A percentile compares a stretch with the other conserved stretches of the same genome.
These are phyloP conservation scores for Apostasia shenzhenica DNA, from an alignment of 106 monocot species.

Conservation along the genomic window DNA sequence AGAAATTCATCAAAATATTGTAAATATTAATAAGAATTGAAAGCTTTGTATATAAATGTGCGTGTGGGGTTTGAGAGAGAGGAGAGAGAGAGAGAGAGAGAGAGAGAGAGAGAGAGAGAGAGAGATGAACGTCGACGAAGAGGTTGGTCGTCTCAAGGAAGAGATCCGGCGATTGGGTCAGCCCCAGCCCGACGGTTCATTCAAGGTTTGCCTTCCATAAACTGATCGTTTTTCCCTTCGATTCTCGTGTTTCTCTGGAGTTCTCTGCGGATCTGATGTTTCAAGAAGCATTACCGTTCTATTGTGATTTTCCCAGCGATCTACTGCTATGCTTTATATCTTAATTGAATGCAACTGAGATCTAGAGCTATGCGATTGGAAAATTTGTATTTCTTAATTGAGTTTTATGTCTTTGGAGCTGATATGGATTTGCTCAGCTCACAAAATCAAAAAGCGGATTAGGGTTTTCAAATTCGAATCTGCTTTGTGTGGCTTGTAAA, in stretches of 20 bases:
- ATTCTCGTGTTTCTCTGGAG: neutral
- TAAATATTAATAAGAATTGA: too few relatives aligned
- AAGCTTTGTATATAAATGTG: too few relatives aligned
- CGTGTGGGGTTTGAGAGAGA: neutral
- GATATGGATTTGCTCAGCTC: neutral
- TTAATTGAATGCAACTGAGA: neutral
- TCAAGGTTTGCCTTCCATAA: constrained; percentile 26
- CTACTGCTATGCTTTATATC: neutral
- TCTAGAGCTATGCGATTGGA: neutral
- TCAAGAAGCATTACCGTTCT: neutral
- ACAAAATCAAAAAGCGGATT: too few relatives aligned
- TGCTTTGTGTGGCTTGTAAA: too few relatives aligned
- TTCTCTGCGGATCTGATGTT: neutral
- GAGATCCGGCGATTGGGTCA: constrained; percentile 59
- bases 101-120: constrained; percentile 5
- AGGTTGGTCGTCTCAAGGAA: constrained; percentile 53
- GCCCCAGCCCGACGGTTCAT: constrained; percentile 45
- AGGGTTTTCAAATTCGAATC: too few relatives aligned
- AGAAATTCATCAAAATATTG: too few relatives aligned
- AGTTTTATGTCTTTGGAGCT: neutral
- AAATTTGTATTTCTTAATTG: neutral
- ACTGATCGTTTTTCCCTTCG: neutral
- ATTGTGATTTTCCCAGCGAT: neutral
- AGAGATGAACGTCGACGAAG: constrained; percentile 59
- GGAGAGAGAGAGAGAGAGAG: neutral